Base-by-base conservation (phyloP, 2,329 filamentous ascomycete genomes). In the Arthrobotrys musiformis region DNA sequence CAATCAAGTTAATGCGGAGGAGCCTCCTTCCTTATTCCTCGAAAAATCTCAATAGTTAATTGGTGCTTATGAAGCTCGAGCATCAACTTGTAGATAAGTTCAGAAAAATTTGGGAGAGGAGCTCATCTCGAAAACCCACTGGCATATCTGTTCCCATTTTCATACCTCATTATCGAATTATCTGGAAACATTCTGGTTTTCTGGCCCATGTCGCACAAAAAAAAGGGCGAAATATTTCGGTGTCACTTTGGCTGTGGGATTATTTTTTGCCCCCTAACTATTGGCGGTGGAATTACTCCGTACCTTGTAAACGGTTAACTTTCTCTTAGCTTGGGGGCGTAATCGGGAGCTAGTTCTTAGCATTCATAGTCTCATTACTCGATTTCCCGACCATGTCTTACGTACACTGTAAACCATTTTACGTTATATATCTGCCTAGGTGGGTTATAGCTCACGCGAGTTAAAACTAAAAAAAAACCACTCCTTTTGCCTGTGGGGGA, bases 381-480 rank as follows among this genome's bases (percentile, higher is more conserved):
- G 50, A 70, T 66, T 60, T 50, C 33, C 50, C 50, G 40, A 30
- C 50, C 46, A 70, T 67, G 54, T 42, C 22, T 67, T 77, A 77
- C 73, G 73, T 77, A 77, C 33, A 54, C 54, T 46, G 35, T 70
- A 35, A 40, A 22, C 35, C 24, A n/a, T 28, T 66, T 77, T 77
- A 77, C 73, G 73, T 77, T 70, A 77, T 77, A 69, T 66, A 26
- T 44, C 58, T 22, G 60, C 60, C 64, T 22, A 17, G 58, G 50
- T 35, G 28, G 30, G 58, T 22, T 70, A 66, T 58, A 64, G n/a
- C 60, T 77, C 66, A 62, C 60, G 33, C 60, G 50, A 70, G 61
- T 52, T 66, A 61, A 48, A 63, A 28, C 28, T 42, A 40, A 33
- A 46, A 40, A 33, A 26, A 30, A 37, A 62, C 33, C 28, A 19